phyloP scores from a whole-genome alignment of 2,329 filamentous ascomycete species.

The Aspergillus transmontanensis region DNA sequence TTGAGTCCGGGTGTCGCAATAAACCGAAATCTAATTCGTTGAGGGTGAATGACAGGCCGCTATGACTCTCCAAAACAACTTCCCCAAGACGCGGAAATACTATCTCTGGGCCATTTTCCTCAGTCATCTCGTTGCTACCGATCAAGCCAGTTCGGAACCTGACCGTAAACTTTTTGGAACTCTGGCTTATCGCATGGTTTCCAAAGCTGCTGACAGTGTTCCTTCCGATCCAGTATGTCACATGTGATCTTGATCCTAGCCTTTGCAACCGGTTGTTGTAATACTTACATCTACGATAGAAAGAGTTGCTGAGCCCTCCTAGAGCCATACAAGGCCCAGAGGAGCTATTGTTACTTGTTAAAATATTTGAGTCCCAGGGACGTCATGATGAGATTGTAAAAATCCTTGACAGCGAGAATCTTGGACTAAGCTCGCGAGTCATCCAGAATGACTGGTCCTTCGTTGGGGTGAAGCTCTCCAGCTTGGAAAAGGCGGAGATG shows the following conservation, averaged over 20 bases:
- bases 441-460: constrained; percentile 49
- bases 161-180: constrained; percentile 52
- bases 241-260: neutral
- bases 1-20: neutral
- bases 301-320: constrained; percentile 42
- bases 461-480: constrained; percentile 40
- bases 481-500: constrained; percentile 38
- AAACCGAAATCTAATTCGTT: neutral
- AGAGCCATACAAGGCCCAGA: constrained; percentile 50
- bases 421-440: constrained; percentile 45
- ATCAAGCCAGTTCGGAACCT: constrained; percentile 40
- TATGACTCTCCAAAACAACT: constrained; percentile 54
- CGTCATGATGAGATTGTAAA: constrained; percentile 43
- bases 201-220: constrained; percentile 49
- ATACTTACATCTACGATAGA: constrained; percentile 32
- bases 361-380: constrained; percentile 47
- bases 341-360: constrained; percentile 48
- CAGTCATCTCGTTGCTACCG: constrained; percentile 44
- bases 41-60: constrained; percentile 42
- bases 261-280: constrained; percentile 10
- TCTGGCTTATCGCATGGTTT: constrained; percentile 53
- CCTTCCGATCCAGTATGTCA: constrained; percentile 46
- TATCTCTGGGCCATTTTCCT: constrained; percentile 54
- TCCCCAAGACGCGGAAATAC: constrained; percentile 50
- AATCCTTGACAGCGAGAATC: constrained; percentile 44